These are phyloP conservation scores for Bipolaris zeicola DNA, from an alignment of 2,329 filamentous ascomycete genomes.

Conservation along the genomic window DNA sequence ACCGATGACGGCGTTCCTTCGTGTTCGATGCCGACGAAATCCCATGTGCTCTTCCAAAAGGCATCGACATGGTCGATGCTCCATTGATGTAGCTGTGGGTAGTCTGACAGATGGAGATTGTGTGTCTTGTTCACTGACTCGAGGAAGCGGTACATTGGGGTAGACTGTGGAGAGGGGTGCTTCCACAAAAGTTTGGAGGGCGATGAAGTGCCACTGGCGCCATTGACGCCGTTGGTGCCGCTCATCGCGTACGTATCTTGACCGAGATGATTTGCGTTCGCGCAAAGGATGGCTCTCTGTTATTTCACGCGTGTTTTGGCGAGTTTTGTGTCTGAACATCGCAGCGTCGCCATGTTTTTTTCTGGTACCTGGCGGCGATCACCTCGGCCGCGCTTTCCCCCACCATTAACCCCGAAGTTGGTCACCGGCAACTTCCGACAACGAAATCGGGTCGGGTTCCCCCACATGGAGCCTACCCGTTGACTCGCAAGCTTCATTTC, in stretches of 20 bases:
- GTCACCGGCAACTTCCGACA: background rate
- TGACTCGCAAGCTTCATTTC: background rate
- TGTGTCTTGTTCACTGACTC: conserved; percentile 71
- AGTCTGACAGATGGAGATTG: conserved; percentile 65
- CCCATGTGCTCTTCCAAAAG: conserved; percentile 89
- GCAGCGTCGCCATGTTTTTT: conserved; percentile 8
- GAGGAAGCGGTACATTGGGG: conserved; percentile 75
- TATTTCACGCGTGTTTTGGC: background rate
- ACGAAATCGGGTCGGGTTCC: background rate
- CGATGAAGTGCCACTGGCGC: conserved; percentile 31
- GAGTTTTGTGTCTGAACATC: conserved; percentile 5
- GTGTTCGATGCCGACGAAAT: conserved; percentile 76
- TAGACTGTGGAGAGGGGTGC: conserved; percentile 69
- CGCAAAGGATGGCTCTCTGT: background rate
- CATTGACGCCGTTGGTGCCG: conserved; percentile 19
- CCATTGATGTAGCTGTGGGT: conserved; percentile 82
- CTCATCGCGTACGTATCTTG: conserved; percentile 4
- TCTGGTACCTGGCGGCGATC: conserved; percentile 1
- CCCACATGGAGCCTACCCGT: background rate
- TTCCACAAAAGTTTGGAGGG: conserved; percentile 63
- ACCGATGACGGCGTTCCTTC: conserved; percentile 68
- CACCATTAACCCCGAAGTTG: conserved; percentile 1
- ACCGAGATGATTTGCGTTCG: too few relatives aligned
- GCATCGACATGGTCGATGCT: conserved; percentile 74
- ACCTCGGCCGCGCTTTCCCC: conserved; percentile 12